phyloP scores from a whole-genome alignment of 176 grass and related monocot genomes.

The Miscanthus lutarioriparius region DNA sequence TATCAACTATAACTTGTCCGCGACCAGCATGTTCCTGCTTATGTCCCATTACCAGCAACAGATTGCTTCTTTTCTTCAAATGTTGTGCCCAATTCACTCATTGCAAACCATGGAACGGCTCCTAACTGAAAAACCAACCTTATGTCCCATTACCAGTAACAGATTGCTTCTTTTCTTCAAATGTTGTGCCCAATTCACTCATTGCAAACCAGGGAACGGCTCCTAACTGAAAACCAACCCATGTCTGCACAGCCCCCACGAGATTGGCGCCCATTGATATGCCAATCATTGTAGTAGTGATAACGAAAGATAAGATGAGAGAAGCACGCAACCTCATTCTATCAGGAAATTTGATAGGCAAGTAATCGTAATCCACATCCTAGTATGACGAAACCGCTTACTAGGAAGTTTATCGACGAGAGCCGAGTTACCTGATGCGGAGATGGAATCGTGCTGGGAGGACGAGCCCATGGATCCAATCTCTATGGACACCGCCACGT shows the following conservation, averaged over 20 bases:
- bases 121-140: background rate
- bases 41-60: background rate
- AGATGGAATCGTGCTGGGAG: slow-evolving; percentile 24
- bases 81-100: background rate
- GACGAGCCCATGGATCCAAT: slow-evolving; percentile 52
- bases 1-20: background rate
- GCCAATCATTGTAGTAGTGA: background rate
- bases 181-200: background rate
- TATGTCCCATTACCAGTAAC: background rate
- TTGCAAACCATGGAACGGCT: background rate
- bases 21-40: background rate
- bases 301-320: too few relatives aligned
- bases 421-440: slow-evolving; percentile 29
- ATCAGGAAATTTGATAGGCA: background rate
- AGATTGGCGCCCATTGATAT: background rate
- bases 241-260: background rate
- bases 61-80: background rate
- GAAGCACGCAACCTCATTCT: background rate
- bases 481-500: slow-evolving; percentile 42
- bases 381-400: background rate
- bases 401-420: background rate
- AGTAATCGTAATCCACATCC: background rate
- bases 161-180: background rate
- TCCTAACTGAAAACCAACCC: background rate
- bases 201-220: background rate